Evolutionary conservation across 169 alveolate species (phyloP).

Genomic region (Ichthyophthirius multifiliis): DNA sequence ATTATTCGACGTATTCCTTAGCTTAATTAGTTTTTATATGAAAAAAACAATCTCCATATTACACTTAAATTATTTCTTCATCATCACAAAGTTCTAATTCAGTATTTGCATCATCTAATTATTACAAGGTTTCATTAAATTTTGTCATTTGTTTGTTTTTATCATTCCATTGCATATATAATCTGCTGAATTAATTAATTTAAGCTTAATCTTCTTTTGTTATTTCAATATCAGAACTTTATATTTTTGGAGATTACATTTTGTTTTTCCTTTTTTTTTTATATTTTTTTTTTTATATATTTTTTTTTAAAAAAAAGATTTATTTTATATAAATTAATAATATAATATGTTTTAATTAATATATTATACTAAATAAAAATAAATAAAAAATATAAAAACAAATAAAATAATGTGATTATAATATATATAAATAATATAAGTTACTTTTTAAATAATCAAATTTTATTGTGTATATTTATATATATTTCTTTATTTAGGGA

Average conservation of each 20-base stretch:
- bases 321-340: too few relatives aligned
- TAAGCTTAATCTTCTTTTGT: conserved; percentile 37
- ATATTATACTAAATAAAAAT: too few relatives aligned
- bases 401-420: too few relatives aligned
- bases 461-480: too few relatives aligned
- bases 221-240: conserved; percentile 37
- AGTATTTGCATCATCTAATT: conserved; percentile 43
- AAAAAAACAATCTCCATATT: conserved; percentile 47
- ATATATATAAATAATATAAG: too few relatives aligned
- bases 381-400: too few relatives aligned
- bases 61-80: conserved; percentile 28
- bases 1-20: conserved; percentile 40
- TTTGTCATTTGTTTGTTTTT: neutral
- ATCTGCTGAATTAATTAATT: conserved; percentile 27
- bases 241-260: conserved; percentile 35
- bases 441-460: too few relatives aligned
- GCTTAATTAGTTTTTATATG: conserved; percentile 40
- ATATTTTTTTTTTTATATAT: too few relatives aligned
- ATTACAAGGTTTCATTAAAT: conserved; percentile 25
- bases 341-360: too few relatives aligned
- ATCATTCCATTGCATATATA: conserved; percentile 25
- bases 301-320: too few relatives aligned
- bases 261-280: too few relatives aligned
- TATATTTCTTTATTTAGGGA: too few relatives aligned
- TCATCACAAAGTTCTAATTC: conserved; percentile 47